These are phyloP conservation scores for Jackrogersella minutella DNA, from an alignment of 495 filamentous ascomycete genomes.

Conservation along the genomic window DNA sequence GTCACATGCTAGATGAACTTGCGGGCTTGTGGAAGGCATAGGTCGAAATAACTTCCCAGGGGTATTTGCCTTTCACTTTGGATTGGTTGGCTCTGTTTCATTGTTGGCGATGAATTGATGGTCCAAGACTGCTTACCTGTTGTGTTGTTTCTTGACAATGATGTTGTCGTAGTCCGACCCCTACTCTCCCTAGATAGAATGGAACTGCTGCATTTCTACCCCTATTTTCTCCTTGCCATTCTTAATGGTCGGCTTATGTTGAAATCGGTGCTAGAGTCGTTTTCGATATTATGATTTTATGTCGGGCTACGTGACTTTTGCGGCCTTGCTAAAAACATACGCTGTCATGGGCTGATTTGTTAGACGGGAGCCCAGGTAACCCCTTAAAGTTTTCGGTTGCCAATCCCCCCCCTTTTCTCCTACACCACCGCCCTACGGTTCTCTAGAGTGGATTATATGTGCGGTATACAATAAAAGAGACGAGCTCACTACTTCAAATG, in stretches of 20 bases:
- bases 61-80: neutral
- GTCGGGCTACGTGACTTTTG: too few species aligned
- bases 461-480: too few species aligned
- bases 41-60: slow-evolving; percentile 1
- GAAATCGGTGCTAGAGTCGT: neutral
- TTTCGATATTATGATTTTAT: too few species aligned
- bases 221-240: slow-evolving; percentile 4
- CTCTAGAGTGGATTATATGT: too few species aligned
- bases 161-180: neutral
- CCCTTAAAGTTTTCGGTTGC: too few species aligned
- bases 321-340: too few species aligned
- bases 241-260: neutral
- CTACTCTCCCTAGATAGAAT: slow-evolving; percentile 24
- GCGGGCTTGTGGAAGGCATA: neutral
- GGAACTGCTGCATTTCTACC: slow-evolving; percentile 20
- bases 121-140: neutral
- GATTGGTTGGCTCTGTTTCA: neutral
- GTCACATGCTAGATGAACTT: neutral
- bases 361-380: too few species aligned
- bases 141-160: neutral
- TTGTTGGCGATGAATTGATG: neutral
- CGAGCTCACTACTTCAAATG: too few species aligned
- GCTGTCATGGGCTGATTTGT: too few species aligned
- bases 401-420: too few species aligned
- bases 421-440: too few species aligned